Percentiles rank a stretch among this genome's conserved stretches.
Evolutionary conservation across 768 basidiomycete genomes (phyloP).

Genomic region (Lactifluus piperatus): DNA sequence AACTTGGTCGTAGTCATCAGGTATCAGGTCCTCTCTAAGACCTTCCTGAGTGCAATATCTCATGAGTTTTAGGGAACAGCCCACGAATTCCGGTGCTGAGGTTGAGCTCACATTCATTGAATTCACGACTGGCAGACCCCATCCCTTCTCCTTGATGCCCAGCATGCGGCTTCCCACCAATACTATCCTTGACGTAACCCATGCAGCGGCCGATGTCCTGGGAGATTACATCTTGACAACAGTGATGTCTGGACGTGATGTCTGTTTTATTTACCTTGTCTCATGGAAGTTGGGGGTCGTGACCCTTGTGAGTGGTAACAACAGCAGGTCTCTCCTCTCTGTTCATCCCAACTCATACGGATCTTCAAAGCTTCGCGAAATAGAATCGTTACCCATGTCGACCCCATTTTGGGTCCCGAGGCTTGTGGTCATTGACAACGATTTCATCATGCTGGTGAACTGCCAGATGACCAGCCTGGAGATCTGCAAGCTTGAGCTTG

Average conservation of each 20-base stretch:
- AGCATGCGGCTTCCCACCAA: neutral
- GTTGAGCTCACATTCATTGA: slow-evolving; percentile 2
- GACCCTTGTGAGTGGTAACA: neutral
- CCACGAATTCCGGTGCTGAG: neutral
- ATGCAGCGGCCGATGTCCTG: neutral
- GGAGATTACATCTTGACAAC: slow-evolving; percentile 8
- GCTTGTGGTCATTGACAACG: neutral
- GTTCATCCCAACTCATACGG: neutral
- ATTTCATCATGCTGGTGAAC: neutral
- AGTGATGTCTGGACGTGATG: neutral
- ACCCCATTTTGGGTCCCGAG: neutral
- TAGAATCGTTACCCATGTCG: neutral
- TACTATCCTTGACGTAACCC: neutral
- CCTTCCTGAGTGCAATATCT: neutral
- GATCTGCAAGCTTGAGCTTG: slow-evolving; percentile 2
- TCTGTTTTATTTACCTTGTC: neutral
- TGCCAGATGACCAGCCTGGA: neutral
- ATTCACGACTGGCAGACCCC: slow-evolving; percentile 1
- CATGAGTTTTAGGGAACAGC: neutral
- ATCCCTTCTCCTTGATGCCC: slow-evolving; percentile 2
- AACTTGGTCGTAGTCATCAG: slow-evolving; percentile 3
- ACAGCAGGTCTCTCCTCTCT: neutral
- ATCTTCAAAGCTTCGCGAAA: slow-evolving; percentile 1
- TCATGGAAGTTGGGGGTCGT: slow-evolving; percentile 8
- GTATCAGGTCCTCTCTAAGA: neutral